A percentile compares a stretch with the other conserved stretches of the same genome.
phyloP scores from a whole-genome alignment of 805 yeast species.

The Ogataea ganodermae region DNA sequence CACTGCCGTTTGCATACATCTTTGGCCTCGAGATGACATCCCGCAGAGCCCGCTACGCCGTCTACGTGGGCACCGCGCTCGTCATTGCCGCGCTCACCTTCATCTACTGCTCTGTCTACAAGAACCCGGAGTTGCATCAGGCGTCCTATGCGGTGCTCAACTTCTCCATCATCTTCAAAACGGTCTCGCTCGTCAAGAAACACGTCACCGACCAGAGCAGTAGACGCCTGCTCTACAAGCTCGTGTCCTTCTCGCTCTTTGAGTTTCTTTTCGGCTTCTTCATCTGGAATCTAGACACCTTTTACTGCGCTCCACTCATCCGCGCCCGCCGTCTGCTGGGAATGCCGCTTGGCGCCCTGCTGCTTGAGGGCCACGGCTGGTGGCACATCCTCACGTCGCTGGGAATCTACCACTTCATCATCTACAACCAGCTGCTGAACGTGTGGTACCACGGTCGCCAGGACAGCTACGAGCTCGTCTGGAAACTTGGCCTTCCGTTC shows the following conservation, averaged over 20 bases:
- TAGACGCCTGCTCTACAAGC: constrained; percentile 49
- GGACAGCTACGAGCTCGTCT: constrained; percentile 52
- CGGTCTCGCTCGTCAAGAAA: constrained; percentile 49
- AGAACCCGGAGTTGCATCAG: constrained; percentile 86
- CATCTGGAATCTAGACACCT: constrained; percentile 85
- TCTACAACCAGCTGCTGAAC: constrained; percentile 73
- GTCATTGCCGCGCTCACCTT: constrained; percentile 31
- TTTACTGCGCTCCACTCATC: constrained; percentile 65
- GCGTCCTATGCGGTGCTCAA: constrained; percentile 76
- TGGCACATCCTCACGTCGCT: constrained; percentile 85
- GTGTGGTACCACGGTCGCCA: constrained; percentile 57
- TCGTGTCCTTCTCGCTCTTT: constrained; percentile 60
- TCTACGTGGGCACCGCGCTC: constrained; percentile 20
- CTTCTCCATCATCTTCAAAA: constrained; percentile 59
- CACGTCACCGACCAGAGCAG: constrained; percentile 55
- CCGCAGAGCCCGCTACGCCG: constrained; percentile 3
- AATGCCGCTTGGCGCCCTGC: constrained; percentile 76
- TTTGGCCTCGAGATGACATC: constrained; percentile 25
- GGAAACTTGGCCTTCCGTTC: constrained; percentile 60
- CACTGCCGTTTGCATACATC: constrained; percentile 66
- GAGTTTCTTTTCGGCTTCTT: constrained; percentile 71
- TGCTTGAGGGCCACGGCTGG: constrained; percentile 89
- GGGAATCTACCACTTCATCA: constrained; percentile 81
- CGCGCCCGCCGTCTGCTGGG: constrained; percentile 62
- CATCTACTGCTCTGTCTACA: constrained; percentile 51